These are phyloP conservation scores for Leccinum uliginosum DNA, from an alignment of 768 basidiomycete genomes.

Conservation along the genomic window DNA sequence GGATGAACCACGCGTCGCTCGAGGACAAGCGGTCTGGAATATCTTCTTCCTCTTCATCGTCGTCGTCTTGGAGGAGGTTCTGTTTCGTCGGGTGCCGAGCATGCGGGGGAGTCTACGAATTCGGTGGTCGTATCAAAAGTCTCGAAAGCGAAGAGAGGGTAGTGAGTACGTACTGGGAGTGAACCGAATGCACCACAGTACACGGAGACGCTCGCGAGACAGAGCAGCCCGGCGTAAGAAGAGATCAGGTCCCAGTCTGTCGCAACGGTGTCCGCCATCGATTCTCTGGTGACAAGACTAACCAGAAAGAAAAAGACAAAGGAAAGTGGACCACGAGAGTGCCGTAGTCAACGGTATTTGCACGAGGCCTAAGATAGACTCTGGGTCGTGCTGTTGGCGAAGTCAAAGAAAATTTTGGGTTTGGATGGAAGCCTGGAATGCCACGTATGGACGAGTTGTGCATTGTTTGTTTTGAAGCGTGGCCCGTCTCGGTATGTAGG, in stretches of 20 bases:
- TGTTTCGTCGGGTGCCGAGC: neutral
- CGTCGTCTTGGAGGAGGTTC: conserved; percentile 37
- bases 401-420: neutral
- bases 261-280: conserved; percentile 8
- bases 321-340: neutral
- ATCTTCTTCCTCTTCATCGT: conserved; percentile 50
- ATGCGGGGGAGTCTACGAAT: conserved; percentile 6
- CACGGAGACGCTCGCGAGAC: conserved; percentile 61
- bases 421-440: neutral
- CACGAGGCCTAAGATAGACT: neutral
- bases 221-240: conserved; percentile 65
- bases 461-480: conserved; percentile 11
- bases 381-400: neutral
- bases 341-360: neutral
- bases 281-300: neutral
- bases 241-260: conserved; percentile 57
- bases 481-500: too few relatives aligned
- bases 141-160: neutral
- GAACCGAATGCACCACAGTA: conserved; percentile 69
- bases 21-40: conserved; percentile 57
- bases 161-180: conserved; percentile 48
- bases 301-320: neutral
- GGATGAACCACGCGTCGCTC: conserved; percentile 71
- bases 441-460: conserved; percentile 15
- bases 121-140: neutral